Evolutionary conservation across 1,284 basidiomycete genomes (phyloP), one percentile per base, ranked within the genome.

Genomic region (Microbotryomycetes sp.): DNA sequence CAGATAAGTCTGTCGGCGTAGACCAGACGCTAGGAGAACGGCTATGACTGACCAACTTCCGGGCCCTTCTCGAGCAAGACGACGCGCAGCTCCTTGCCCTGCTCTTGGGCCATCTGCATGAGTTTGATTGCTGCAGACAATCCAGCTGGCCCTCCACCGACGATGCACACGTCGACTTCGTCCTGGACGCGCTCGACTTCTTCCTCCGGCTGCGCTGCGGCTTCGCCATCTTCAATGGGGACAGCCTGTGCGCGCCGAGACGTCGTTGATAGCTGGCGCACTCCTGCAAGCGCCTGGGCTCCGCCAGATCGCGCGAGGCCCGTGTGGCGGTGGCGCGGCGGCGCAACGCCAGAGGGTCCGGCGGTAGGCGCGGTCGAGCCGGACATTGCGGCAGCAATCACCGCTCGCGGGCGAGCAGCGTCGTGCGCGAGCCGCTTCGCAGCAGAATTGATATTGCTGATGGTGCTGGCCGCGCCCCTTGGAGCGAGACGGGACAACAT

Each of bases 141-240:
- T 31, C 96, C 94, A 0, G 94, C 92, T 3, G 94, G 94, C 1
- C 94, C 96, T 16, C 83, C 93, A 26, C 94, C 94, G 65, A 97
- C 92, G 71, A 98, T 97, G 75, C 92, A 92, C 35, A 97, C 92
- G 71, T 98, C 94, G 53, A 91, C 91, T 66, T 93, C 85, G 72
- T 94, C 91, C 58, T 85, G 82, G 26, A 83, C 83, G 13, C 91
- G 82, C 68, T 93, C 88, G 28, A 91, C 80, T 26, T 30, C 56
- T n/a, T 31, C 56, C 30, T 52, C 56, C 18, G 9, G 35, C 9
- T 9, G 11, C 9, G 35, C 35, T 11, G 35, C 35, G 11, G 35
- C 35, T 18, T 41, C 35, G 35, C 18, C 35, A 18, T 41, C 35
- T 23, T 57, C 47, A 9, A 54, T 18, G 27, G 30, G 52, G 21